A percentile compares a stretch with the other conserved stretches of the same genome.
Conservation (phyloP, 352 stramenopile genomes). For the Halophytophthora batemanensis region DNA sequence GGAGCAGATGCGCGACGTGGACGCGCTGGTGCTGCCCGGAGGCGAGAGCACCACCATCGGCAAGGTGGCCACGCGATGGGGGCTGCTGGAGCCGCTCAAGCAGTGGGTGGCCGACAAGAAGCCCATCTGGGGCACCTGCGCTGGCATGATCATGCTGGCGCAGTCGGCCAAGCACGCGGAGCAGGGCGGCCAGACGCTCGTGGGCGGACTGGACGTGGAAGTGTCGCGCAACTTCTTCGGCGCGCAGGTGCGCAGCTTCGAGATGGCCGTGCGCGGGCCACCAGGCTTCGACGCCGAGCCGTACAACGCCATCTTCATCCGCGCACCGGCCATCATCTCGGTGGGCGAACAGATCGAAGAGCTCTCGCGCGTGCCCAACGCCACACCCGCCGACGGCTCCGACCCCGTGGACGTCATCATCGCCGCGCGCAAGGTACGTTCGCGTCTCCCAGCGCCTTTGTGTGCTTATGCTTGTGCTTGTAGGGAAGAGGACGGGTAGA, state of each 20-base stretch:
- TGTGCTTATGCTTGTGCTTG: background rate
- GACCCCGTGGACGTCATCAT: slow-evolving; percentile 82
- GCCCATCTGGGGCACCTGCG: slow-evolving; percentile 96
- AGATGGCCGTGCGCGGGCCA: slow-evolving; percentile 61
- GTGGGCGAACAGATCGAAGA: slow-evolving; percentile 88
- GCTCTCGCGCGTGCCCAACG: slow-evolving; percentile 84
- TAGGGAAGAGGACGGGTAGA: too few relatives aligned
- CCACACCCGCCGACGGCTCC: slow-evolving; percentile 67
- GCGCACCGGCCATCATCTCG: slow-evolving; percentile 94
- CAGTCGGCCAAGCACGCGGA: slow-evolving; percentile 78
- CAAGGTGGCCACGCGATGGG: slow-evolving; percentile 85
- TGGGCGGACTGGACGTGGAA: slow-evolving; percentile 94
- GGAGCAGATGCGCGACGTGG: slow-evolving; percentile 71
- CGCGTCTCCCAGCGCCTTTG: background rate
- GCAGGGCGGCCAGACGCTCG: slow-evolving; percentile 90
- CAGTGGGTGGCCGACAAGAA: slow-evolving; percentile 65
- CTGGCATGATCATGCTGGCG: slow-evolving; percentile 96
- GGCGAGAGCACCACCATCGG: slow-evolving; percentile 96
- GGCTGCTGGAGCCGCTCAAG: slow-evolving; percentile 73
- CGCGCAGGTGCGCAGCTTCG: slow-evolving; percentile 87
- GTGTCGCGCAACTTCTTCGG: slow-evolving; percentile 98
- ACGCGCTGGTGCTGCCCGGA: slow-evolving; percentile 93
- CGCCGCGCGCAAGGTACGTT: slow-evolving; percentile 58
- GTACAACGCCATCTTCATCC: slow-evolving; percentile 96
- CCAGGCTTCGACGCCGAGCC: slow-evolving; percentile 52